Evolutionary conservation across 225 moss, liverwort and hornwort genomes (phyloP).

Genomic region (Anthoceros angustus): DNA sequence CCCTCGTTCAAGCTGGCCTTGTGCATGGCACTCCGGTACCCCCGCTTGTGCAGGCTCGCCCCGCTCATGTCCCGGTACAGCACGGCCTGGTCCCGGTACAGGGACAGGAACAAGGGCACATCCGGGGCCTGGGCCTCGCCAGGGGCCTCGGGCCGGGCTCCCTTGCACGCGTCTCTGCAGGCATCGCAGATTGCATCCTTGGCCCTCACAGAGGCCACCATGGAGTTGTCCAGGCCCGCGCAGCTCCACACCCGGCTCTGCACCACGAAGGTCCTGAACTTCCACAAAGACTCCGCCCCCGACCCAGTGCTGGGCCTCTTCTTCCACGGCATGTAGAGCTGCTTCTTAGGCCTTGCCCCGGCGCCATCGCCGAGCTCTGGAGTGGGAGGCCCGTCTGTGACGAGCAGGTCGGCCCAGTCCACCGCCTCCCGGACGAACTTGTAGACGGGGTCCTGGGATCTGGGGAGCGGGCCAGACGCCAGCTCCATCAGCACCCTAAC

Average conservation of each 20-base stretch:
- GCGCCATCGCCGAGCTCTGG: constrained; percentile 5
- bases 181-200: constrained; percentile 69
- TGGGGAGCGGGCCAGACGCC: constrained; percentile 48
- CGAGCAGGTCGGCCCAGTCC: constrained; percentile 64
- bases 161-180: constrained; percentile 44
- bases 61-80: constrained; percentile 75
- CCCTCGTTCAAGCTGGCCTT: constrained; percentile 51
- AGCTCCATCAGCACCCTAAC: constrained; percentile 69
- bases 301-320: too few relatives aligned
- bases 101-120: constrained; percentile 46
- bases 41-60: constrained; percentile 46
- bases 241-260: constrained; percentile 39
- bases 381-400: constrained; percentile 16
- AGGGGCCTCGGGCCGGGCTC: constrained; percentile 44
- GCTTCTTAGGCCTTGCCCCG: not conserved
- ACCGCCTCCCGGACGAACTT: constrained; percentile 48
- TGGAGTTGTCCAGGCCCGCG: constrained; percentile 27
- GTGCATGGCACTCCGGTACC: constrained; percentile 58
- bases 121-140: constrained; percentile 24
- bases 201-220: constrained; percentile 31
- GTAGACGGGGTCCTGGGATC: constrained; percentile 52
- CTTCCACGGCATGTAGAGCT: not conserved
- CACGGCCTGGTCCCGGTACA: constrained; percentile 39
- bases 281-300: constrained; percentile 6
- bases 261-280: constrained; percentile 46